These are phyloP conservation scores for Cephaloascus fragrans DNA, from an alignment of 805 yeast species.

Conservation along the genomic window DNA sequence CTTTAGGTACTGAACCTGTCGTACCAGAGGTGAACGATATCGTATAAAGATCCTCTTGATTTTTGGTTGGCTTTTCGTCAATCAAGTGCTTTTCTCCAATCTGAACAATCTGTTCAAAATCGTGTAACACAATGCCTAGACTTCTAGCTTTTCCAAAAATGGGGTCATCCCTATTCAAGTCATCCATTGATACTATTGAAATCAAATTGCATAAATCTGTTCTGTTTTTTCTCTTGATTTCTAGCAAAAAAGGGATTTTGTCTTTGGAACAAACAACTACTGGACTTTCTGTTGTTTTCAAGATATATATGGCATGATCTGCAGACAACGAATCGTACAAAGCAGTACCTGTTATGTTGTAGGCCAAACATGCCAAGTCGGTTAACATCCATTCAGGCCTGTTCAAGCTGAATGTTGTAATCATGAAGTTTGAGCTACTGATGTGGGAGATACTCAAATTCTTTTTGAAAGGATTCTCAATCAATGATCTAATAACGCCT, in stretches of 20 bases:
- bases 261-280: constrained; percentile 22
- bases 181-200: constrained; percentile 23
- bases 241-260: constrained; percentile 15
- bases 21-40: constrained; percentile 29
- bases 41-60: constrained; percentile 17
- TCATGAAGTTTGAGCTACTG: constrained; percentile 16
- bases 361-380: constrained; percentile 23
- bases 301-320: constrained; percentile 20
- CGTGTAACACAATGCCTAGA: constrained; percentile 4
- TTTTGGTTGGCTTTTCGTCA: constrained; percentile 7
- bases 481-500: neutral
- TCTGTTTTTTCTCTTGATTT: constrained; percentile 16
- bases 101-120: constrained; percentile 5
- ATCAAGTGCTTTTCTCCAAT: constrained; percentile 4
- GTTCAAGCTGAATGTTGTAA: constrained; percentile 23
- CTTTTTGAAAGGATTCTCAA: neutral
- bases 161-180: constrained; percentile 8
- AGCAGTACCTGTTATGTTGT: constrained; percentile 25
- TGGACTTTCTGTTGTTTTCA: constrained; percentile 16
- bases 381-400: constrained; percentile 26
- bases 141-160: constrained; percentile 1
- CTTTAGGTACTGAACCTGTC: constrained; percentile 26
- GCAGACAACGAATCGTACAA: constrained; percentile 31
- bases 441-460: too few relatives aligned
- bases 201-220: constrained; percentile 16